phyloP scores from a whole-genome alignment of 148 eudicot species.

The Heliosperma pusillum region DNA sequence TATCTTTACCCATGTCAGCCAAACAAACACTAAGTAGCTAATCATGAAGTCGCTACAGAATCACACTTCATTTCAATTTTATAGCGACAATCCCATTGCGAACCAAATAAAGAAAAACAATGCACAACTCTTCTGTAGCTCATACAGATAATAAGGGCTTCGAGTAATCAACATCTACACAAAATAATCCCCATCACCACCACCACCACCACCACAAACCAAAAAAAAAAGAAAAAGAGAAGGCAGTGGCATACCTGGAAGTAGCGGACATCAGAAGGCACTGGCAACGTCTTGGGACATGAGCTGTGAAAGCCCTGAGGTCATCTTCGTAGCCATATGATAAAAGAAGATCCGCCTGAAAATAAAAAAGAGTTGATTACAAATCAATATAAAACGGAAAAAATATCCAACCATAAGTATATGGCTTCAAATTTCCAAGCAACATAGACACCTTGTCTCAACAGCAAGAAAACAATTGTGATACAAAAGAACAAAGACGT shows the following conservation, averaged over 20 bases:
- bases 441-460: background rate
- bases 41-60: background rate
- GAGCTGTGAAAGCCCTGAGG: constrained; percentile 60
- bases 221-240: too few relatives aligned
- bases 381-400: too few relatives aligned
- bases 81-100: background rate
- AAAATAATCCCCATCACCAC: background rate
- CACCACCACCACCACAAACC: too few relatives aligned
- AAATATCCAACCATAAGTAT: background rate
- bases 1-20: too few relatives aligned
- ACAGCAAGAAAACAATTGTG: background rate
- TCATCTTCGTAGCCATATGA: constrained; percentile 90
- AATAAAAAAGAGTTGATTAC: constrained; percentile 16
- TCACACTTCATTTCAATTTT: background rate
- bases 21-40: constrained; percentile 24
- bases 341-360: constrained; percentile 93
- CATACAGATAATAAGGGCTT: background rate
- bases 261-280: constrained; percentile 98
- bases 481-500: background rate
- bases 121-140: background rate
- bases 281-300: constrained; percentile 79
- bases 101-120: background rate
- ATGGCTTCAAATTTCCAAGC: background rate
- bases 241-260: constrained; percentile 49
- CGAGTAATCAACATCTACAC: too few relatives aligned